Evolutionary conservation across 208 protist genomes (phyloP).

Genomic region (Spongospora subterranea): DNA sequence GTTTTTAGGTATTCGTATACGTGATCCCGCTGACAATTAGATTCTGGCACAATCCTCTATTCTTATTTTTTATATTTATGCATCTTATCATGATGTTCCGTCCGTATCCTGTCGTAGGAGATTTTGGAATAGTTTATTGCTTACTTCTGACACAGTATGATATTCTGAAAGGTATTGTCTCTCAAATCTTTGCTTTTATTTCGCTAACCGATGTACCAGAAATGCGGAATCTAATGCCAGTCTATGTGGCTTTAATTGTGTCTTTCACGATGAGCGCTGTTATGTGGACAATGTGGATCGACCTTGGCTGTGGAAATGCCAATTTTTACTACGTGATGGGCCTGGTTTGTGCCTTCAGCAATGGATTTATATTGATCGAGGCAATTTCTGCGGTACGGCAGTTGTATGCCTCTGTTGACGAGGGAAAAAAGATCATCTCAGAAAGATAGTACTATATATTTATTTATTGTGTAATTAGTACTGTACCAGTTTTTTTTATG

Average conservation of each 20-base stretch:
- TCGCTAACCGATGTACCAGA: background rate
- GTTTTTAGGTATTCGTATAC: conserved; percentile 41
- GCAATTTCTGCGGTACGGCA: background rate
- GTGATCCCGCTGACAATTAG: background rate
- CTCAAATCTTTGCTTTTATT: background rate
- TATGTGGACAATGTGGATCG: conserved; percentile 3
- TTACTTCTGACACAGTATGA: background rate
- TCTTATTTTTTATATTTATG: background rate
- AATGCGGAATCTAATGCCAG: background rate
- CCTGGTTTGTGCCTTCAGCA: conserved; percentile 17
- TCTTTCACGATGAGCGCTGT: background rate
- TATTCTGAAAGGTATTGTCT: conserved; percentile 9
- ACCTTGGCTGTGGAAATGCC: background rate
- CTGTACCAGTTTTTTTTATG: too few relatives aligned
- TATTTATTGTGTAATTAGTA: too few relatives aligned
- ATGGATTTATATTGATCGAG: conserved; percentile 39
- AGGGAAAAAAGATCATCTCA: too few relatives aligned
- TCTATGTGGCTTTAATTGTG: background rate
- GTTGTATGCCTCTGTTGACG: background rate
- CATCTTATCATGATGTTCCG: background rate
- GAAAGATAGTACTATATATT: too few relatives aligned
- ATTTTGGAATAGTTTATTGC: background rate
- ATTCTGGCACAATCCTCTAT: conserved; percentile 48
- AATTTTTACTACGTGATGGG: conserved; percentile 31
- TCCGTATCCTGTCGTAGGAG: background rate